Conservation (phyloP, 768 basidiomycete genomes). For the Psilocybe subaeruginosa region DNA sequence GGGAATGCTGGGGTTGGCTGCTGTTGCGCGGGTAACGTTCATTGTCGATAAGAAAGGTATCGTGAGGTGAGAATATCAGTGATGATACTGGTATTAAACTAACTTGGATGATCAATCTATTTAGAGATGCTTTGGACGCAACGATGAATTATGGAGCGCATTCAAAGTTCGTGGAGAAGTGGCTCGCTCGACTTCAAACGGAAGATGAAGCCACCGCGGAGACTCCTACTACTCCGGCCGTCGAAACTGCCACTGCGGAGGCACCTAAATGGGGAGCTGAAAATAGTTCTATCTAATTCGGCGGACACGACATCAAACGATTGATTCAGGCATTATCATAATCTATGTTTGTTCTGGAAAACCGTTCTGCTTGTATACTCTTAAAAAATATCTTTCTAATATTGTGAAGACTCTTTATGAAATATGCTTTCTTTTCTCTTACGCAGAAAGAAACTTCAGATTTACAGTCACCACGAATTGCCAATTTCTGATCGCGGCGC, state of each 20-base stretch:
- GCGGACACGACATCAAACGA: not conserved
- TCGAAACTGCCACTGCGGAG: not conserved
- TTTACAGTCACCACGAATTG: not conserved
- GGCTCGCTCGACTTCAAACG: constrained; percentile 55
- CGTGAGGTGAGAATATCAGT: constrained; percentile 48
- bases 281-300: not conserved
- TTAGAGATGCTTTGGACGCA: constrained; percentile 61
- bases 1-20: constrained; percentile 65
- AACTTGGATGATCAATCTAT: constrained; percentile 5
- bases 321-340: no score
- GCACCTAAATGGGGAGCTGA: not conserved
- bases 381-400: no score
- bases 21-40: constrained; percentile 69
- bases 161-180: constrained; percentile 70
- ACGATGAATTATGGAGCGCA: constrained; percentile 69
- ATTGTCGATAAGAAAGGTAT: constrained; percentile 75
- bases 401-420: no score
- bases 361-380: no score
- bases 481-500: not conserved
- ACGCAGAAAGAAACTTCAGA: no score
- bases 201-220: constrained; percentile 31
- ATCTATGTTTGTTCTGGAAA: no score
- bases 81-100: not conserved
- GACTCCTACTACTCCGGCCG: constrained; percentile 9
- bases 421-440: no score